Evolutionary conservation across 345 rosid genomes (phyloP).

Genomic region (Syzygium grande): DNA sequence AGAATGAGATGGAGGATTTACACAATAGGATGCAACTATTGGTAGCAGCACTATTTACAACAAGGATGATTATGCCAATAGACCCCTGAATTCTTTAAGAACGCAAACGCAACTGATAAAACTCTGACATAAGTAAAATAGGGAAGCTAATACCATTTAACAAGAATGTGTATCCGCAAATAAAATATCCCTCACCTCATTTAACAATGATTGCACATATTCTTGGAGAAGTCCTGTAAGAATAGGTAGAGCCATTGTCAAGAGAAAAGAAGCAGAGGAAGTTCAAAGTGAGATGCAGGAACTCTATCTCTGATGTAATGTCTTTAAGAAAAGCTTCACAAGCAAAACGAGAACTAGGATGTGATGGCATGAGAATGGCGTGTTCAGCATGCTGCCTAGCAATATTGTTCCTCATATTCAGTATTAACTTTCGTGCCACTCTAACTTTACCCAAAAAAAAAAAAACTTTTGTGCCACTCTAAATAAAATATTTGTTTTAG

Average conservation of each 20-base stretch:
- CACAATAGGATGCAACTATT: background rate
- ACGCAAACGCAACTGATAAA: background rate
- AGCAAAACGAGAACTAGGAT: background rate
- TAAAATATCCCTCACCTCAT: conserved; percentile 24
- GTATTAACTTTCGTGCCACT: background rate
- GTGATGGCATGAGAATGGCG: background rate
- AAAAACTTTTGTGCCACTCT: background rate
- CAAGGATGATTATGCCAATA: background rate
- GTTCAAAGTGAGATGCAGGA: conserved; percentile 3
- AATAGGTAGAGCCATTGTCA: conserved; percentile 38
- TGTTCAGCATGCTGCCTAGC: background rate
- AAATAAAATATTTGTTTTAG: background rate
- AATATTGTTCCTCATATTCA: background rate
- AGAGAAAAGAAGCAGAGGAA: background rate
- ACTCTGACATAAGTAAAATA: background rate
- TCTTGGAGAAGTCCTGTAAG: conserved; percentile 30
- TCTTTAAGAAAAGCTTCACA: conserved; percentile 5
- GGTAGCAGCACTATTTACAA: background rate
- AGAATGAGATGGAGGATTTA: background rate
- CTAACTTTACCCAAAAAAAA: too few relatives aligned
- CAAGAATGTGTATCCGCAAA: background rate
- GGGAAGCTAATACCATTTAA: background rate
- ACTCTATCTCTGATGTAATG: conserved; percentile 8
- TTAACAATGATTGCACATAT: conserved; percentile 30
- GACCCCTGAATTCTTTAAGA: background rate